These are phyloP conservation scores for Colletotrichum musae DNA, from an alignment of 2,329 filamentous ascomycete species.

Conservation along the genomic window DNA sequence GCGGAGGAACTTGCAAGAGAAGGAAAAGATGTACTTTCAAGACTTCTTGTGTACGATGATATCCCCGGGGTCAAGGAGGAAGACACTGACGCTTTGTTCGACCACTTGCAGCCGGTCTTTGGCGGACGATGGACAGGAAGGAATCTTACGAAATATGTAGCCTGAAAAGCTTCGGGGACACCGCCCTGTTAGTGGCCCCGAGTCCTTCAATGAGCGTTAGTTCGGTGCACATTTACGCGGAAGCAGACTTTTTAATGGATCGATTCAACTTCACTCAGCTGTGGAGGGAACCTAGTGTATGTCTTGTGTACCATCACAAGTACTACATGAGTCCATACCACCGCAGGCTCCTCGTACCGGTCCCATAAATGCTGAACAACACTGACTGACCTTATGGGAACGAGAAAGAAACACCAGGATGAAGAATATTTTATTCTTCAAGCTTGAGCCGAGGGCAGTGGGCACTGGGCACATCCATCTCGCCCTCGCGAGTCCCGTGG, in stretches of 20 bases:
- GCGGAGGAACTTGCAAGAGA: constrained; percentile 23
- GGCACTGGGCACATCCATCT: not conserved
- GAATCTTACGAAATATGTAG: constrained; percentile 22
- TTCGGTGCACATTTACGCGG: no score
- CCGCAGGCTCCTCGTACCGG: not conserved
- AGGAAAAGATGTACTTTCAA: constrained; percentile 26
- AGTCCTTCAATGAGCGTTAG: no score
- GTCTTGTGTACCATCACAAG: no score
- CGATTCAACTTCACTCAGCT: no score
- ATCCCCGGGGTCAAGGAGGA: constrained; percentile 22
- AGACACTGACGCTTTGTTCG: constrained; percentile 27
- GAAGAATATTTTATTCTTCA: not conserved
- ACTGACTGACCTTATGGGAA: not conserved
- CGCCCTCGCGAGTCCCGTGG: no score
- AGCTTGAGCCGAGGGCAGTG: not conserved
- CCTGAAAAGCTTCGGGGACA: not conserved
- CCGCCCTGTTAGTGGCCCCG: no score
- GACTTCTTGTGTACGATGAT: constrained; percentile 27
- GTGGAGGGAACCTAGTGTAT: no score
- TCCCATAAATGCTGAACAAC: not conserved
- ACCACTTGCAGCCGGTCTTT: constrained; percentile 35
- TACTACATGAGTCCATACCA: not conserved
- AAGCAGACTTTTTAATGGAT: no score
- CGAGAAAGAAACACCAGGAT: not conserved
- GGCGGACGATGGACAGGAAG: constrained; percentile 27